Base-by-base conservation (phyloP, 2,329 filamentous ascomycete species). In the Paecilomyces sp. region DNA sequence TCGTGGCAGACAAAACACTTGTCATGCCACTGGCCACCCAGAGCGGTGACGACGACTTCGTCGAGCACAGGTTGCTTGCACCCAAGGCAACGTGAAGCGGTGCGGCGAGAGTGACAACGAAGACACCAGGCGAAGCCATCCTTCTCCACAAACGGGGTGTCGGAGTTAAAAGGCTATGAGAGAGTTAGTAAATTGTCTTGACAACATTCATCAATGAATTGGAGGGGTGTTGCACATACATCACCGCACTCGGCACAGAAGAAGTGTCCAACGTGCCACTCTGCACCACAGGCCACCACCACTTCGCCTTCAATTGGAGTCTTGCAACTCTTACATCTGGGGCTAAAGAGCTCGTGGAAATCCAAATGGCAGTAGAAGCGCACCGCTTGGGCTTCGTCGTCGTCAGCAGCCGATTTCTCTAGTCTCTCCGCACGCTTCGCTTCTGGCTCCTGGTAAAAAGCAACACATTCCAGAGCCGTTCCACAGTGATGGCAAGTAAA, bases 171-270 rank as follows among this genome's bases (percentile, higher is more conserved):
- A 0, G 85, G 85, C 78, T 80, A 57, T 61, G 13, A 54, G 28
- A 63, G 15, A 61, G 62, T 67, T 62, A 69, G 60, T 36, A 58
- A 22, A 28, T 2, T 25, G 30, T 55, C 18, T 31, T 12, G 56
- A 30, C 3, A 41, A 13, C 8, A 9, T 15, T 22, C 1, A 24
- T 5, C 11, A 12, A 63, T 34, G 24, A n/a, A 22, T 12, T 30
- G 36, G 52, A 31, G 31, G 24, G 11, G 11, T 18, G 22, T 63
- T 28, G 15, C 36, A 68, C 77, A 61, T 73, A 80, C 78, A 77
- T 99, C 93, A 66, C 94, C 94, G 72, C 94, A 99, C 80, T 99
- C 92, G 51, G 94, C 94, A 71, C 94, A 99, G 83, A 99, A 99
- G 79, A 99, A 99, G 77, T 99, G 94, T 0, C 94, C 94, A 57